Evolutionary conservation across 345 rosid genomes (phyloP), one percentile per base, ranked within the genome.

Genomic region (Melaleuca alternifolia): DNA sequence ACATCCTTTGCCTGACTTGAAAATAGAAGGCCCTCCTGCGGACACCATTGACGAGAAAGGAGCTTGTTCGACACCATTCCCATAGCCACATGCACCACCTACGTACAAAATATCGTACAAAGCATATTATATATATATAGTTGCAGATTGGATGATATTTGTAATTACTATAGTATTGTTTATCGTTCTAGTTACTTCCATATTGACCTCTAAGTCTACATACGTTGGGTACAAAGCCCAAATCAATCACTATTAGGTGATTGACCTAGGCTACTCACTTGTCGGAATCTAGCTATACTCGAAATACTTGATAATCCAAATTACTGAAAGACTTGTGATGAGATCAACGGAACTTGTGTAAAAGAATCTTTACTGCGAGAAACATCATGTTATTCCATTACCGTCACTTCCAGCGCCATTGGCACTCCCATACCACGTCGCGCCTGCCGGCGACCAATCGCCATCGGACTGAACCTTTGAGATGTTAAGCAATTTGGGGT

Each of bases 61-160:
- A 11, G 90, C 59, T 86, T 84, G 85, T 33, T 48, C 92, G 13
- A 94, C 94, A 7, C 89, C 88, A 10, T 12, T 48, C 14, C 89
- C 90, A 88, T 89, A 93, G 26, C 96, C 98, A 88, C 96, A 95
- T 87, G 93, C 97, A 85, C 98, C 98, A 21, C 98, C 98, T 93
- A 65, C 44, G 76, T n/a, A 86, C 4, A 21, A 54, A 53, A 33
- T 65, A 33, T 65, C 24, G 30, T 14, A 24, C 84, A 11, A 57
- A 76, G 26, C 53, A 37, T 33, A 41, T 41, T 41, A 41, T 41
- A 15, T 65, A 86, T 18, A 18, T 76, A 24, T 61, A 15, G 16
- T 62, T 62, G 76, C 41, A 28, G 20, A 61, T 61, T 41, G 30
- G 11, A 10, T 30, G 76, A 28, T 6, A 62, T 62, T 21, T 15